Conservation (phyloP, 495 filamentous ascomycete species). For the Podospora pseudocomata region DNA sequence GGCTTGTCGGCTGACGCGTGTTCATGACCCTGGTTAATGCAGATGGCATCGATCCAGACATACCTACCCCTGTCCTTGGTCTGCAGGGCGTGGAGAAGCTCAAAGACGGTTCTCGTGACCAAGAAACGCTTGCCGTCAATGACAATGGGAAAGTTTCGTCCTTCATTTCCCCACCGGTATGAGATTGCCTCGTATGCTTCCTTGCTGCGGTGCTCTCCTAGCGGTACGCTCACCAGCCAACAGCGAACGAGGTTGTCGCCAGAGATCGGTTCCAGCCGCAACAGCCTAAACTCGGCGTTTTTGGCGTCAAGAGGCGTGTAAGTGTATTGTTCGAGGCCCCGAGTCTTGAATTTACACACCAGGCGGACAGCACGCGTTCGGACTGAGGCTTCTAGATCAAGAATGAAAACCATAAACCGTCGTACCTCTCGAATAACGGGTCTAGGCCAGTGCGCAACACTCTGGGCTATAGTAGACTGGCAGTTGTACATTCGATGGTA, state of each 20-base stretch:
- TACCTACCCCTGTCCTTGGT: neutral
- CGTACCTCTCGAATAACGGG: too few relatives aligned
- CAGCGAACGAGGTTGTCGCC: neutral
- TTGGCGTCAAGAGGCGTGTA: neutral
- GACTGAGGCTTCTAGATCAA: too few relatives aligned
- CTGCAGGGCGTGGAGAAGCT: neutral
- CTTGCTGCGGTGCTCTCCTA: neutral
- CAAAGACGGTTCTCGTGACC: neutral
- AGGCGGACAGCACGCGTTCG: too few relatives aligned
- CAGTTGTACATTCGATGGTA: too few relatives aligned
- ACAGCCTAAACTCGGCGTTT: neutral
- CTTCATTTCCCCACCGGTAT: neutral
- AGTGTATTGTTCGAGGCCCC: too few relatives aligned
- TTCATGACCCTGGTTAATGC: constrained; percentile 1
- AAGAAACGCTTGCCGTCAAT: neutral
- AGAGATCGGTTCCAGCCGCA: neutral
- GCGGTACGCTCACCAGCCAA: neutral
- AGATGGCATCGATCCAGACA: neutral
- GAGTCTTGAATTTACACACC: too few relatives aligned
- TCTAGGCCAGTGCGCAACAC: too few relatives aligned
- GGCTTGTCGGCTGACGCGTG: too few relatives aligned
- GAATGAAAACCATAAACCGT: too few relatives aligned
- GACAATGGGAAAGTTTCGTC: neutral
- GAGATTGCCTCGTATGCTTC: neutral
- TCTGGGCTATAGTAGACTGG: too few relatives aligned